Evolutionary conservation across 441 rosid species (phyloP), one percentile per base, ranked within the genome.

Genomic region (Mallotus repandus): DNA sequence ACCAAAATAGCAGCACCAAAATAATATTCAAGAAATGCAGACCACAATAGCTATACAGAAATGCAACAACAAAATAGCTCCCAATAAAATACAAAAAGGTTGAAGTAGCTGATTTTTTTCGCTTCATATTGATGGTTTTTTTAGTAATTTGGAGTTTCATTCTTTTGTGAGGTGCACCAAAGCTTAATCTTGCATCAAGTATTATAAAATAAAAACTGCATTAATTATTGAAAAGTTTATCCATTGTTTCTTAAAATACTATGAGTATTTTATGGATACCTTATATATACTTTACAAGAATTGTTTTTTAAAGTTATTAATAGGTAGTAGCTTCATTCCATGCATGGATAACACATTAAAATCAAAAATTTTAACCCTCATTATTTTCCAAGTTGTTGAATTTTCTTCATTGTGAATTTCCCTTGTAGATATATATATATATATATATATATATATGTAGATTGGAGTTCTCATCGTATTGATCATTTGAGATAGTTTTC

Each of bases 91-190:
- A n/a, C n/a, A 46, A 35, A 4, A 18, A 16, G 18, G 59, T 18
- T 59, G 22, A 53, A 35, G 10, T 68, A 14, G 14, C 25, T 32
- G 43, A 6, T n/a, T 67, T 58, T 50, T 29, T 50, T 16, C 18
- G 57, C 9, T 59, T 32, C 38, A 32, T 32, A 32, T 2, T 32
- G 38, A 32, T 32, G 15, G 13, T 49, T 0, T 77, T n/a, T 16
- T 6, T 61, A 63, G 57, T 65, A 41, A 49, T 59, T 16, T 64
- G 29, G 66, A n/a, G 68, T 52, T 29, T 54, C 54, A 10, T 32
- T 63, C 46, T 29, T 29, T 2, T 50, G 15, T 21, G 4, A 21
- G 13, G 35, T 46, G 60, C 64, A 46, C 25, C 38, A 32, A 45
- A 12, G 70, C 32, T 19, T 52, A 66, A 46, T 32, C 68, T 38